Conservation (phyloP, 352 stramenopile species). For the Globisporangium canariense region DNA sequence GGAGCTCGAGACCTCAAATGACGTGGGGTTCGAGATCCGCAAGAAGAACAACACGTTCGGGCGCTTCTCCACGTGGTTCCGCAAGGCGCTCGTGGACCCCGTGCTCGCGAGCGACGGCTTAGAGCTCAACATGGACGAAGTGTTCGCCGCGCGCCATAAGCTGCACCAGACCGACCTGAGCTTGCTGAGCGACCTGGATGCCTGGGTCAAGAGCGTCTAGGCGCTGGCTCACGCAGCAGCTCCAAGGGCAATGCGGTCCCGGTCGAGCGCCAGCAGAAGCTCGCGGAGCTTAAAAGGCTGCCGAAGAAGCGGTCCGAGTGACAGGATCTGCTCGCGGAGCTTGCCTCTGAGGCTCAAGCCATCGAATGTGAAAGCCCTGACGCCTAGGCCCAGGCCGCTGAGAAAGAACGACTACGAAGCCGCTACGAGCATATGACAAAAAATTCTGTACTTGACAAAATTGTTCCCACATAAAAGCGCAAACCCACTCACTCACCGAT, state of each 20-base stretch:
- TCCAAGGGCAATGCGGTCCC: not conserved
- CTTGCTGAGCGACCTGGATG: constrained; percentile 34
- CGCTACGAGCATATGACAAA: constrained; percentile 29
- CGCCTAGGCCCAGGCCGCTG: constrained; percentile 10
- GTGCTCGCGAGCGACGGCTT: constrained; percentile 76
- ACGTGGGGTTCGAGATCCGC: constrained; percentile 61
- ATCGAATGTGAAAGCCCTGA: not conserved
- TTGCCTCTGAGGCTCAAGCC: constrained; percentile 6
- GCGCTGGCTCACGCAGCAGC: constrained; percentile 6
- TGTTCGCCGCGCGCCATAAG: constrained; percentile 46
- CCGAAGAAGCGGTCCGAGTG: constrained; percentile 54
- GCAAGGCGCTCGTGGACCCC: constrained; percentile 66
- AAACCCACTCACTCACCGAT: no score
- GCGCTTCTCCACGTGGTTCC: constrained; percentile 77
- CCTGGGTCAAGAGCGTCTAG: constrained; percentile 30
- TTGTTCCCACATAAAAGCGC: no score
- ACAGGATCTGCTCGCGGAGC: constrained; percentile 21
- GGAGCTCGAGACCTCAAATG: constrained; percentile 60
- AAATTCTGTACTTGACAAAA: no score
- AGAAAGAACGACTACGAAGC: constrained; percentile 32
- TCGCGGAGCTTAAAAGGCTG: constrained; percentile 44
- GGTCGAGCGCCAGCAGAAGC: constrained; percentile 35
- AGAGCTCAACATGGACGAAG: constrained; percentile 85
- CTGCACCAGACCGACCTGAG: constrained; percentile 20
- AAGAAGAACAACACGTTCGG: constrained; percentile 78